Percentiles rank a stretch among this genome's conserved stretches.
Evolutionary conservation across 1,284 basidiomycete genomes (phyloP).

Genomic region (Austropuccinia psidii): DNA sequence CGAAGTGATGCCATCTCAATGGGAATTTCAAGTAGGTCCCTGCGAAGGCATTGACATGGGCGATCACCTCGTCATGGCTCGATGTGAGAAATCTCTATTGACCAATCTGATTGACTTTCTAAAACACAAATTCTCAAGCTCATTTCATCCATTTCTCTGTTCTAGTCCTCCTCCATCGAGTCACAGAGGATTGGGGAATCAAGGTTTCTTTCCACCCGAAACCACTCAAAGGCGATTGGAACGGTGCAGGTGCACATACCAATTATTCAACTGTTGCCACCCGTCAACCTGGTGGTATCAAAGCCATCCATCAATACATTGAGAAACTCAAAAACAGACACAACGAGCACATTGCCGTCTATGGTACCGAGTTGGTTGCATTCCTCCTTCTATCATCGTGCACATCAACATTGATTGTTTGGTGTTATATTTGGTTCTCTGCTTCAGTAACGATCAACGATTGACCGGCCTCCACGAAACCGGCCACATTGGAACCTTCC

Average conservation of each 20-base stretch:
- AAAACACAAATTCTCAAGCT: neutral
- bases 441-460: constrained; percentile 75
- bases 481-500: constrained; percentile 85
- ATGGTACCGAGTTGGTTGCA: constrained; percentile 54
- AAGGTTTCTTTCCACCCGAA: constrained; percentile 98
- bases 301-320: constrained; percentile 86
- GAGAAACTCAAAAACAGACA: constrained; percentile 53
- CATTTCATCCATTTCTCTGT: neutral
- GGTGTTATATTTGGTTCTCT: neutral
- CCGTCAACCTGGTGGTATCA: constrained; percentile 88
- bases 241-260: constrained; percentile 80
- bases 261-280: constrained; percentile 70
- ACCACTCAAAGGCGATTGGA: constrained; percentile 96
- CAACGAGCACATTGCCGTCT: constrained; percentile 67
- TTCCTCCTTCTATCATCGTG: neutral
- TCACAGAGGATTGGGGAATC: constrained; percentile 96
- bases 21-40: constrained; percentile 97
- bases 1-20: constrained; percentile 97
- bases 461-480: constrained; percentile 95
- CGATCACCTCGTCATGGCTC: constrained; percentile 95
- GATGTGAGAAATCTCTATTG: constrained; percentile 54
- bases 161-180: constrained; percentile 64
- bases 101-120: neutral
- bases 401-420: neutral
- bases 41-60: constrained; percentile 98